Evolutionary conservation across 164 flowering plant genomes (phyloP), one percentile per base, ranked within the genome.

Genomic region (Vitis riparia): DNA sequence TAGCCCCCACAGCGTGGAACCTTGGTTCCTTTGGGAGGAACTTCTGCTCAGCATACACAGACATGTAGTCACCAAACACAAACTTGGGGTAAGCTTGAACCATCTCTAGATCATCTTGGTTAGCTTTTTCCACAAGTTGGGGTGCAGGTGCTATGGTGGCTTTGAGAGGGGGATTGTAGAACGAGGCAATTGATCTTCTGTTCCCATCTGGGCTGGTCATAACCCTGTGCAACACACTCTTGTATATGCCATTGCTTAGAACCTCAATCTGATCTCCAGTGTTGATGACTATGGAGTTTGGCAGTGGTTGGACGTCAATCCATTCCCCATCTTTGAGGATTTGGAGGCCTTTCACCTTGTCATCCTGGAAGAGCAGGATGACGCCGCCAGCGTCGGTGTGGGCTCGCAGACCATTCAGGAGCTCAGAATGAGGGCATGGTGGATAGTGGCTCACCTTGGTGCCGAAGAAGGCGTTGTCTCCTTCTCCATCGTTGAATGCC

Each of bases 341-440:
- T 72, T 94, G 94, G 8, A 94, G 95, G 59, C 97, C 97, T 0
- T 71, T 75, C 14, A 89, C 97, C 55, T 78, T 48, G 66, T 92
- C 97, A 37, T 92, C 98, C 62, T 94, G 98, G 85, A 86, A 92
- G 61, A 94, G 93, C 14, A 94, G 66, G 79, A 94, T 86, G 68
- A 94, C 92, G 8, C 98, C 97, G 0, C 97, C 97, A 0, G 98
- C 98, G 47, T 91, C 97, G 1, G 98, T 93, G 85, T 94, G 97
- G 16, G 98, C 90, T 62, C 98, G 79, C 11, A 94, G 90, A 16
- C 93, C 98, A 15, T 70, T 84, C 61, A 90, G 87, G 10, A 70
- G 77, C 23, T 92, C 91, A 0, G 97, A 94, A 30, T 75, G 79
- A 1, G 94, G 91, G 64, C 93, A 92, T 2, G 98, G 97, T 2